These are phyloP conservation scores for Platanthera guangdongensis DNA, from an alignment of 106 monocot species.

Conservation along the genomic window DNA sequence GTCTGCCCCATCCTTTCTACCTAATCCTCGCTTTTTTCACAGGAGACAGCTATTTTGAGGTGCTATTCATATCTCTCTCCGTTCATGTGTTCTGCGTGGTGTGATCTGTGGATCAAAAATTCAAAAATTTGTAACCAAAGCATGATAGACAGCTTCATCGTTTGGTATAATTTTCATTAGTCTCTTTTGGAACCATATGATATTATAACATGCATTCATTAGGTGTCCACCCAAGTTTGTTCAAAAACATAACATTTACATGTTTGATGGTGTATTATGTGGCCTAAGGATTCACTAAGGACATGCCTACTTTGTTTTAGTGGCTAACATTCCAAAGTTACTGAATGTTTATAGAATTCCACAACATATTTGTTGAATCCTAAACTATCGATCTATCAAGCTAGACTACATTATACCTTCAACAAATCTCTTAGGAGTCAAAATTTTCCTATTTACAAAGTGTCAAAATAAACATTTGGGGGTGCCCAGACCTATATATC, in stretches of 20 bases:
- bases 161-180: not conserved
- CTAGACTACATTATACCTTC: too few relatives aligned
- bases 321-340: not conserved
- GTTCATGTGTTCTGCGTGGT: too few relatives aligned
- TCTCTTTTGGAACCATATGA: not conserved
- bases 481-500: too few relatives aligned
- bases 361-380: too few relatives aligned
- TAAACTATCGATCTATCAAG: too few relatives aligned
- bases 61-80: not conserved
- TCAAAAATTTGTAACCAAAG: too few relatives aligned
- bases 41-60: not conserved
- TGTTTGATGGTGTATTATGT: not conserved
- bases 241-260: not conserved
- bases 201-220: not conserved
- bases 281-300: not conserved
- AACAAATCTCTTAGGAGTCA: too few relatives aligned
- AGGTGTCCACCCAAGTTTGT: not conserved
- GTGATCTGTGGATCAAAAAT: too few relatives aligned
- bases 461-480: too few relatives aligned
- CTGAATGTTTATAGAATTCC: not conserved
- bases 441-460: too few relatives aligned
- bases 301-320: not conserved
- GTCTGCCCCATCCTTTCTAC: not conserved
- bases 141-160: too few relatives aligned
- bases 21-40: not conserved